Evolutionary conservation across 2,329 filamentous ascomycete genomes (phyloP).

Genomic region (Fusarium domesticum): DNA sequence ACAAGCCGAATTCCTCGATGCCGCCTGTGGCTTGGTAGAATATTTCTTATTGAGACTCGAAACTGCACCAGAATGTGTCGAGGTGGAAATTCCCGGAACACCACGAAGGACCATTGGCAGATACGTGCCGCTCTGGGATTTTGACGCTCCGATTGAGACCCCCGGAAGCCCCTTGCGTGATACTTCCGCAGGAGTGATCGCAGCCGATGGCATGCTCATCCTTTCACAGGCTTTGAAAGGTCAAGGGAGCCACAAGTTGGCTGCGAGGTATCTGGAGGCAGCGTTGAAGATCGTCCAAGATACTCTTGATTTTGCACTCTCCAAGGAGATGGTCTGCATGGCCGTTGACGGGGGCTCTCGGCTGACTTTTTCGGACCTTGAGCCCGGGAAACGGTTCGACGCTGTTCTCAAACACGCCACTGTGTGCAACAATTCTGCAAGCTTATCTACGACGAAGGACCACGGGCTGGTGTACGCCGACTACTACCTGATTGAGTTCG

Average conservation of each 20-base stretch:
- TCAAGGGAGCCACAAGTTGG: neutral
- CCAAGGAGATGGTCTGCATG: neutral
- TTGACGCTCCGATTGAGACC: neutral
- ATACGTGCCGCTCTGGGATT: neutral
- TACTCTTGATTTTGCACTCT: neutral
- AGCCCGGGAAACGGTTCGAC: constrained; percentile 17
- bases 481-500: constrained; percentile 38
- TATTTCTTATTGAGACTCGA: constrained; percentile 38
- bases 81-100: constrained; percentile 42
- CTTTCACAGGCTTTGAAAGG: neutral
- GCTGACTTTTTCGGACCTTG: too few species aligned
- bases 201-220: neutral
- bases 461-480: constrained; percentile 50
- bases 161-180: neutral
- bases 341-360: neutral
- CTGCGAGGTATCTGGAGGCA: neutral
- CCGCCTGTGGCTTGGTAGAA: constrained; percentile 42
- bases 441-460: constrained; percentile 43
- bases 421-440: constrained; percentile 45
- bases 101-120: neutral
- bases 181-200: neutral
- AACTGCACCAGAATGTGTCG: constrained; percentile 30
- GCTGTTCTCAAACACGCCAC: constrained; percentile 44
- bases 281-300: neutral
- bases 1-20: constrained; percentile 40